Evolutionary conservation across 2,329 filamentous ascomycete species (phyloP), one percentile per base, ranked within the genome.

Genomic region (Aspergillus luchuensis): DNA sequence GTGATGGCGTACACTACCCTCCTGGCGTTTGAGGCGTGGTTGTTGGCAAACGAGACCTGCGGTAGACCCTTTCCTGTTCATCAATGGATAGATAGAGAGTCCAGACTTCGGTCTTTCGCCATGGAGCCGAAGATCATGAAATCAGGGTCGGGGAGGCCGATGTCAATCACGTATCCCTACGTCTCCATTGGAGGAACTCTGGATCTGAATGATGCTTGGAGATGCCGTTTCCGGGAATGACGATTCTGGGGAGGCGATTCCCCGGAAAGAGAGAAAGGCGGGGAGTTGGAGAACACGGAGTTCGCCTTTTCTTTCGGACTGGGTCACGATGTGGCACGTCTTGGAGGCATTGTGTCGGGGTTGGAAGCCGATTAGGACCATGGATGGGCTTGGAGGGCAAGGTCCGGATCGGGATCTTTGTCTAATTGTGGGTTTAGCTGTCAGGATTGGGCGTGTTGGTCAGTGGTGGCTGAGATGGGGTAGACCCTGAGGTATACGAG

Each of bases 81-180:
- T 1, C 33, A 36, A 36, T 13, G 33, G 4, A 36, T 36, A 25
- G 23, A 1, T 15, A 13, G 33, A 33, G 30, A 36, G 41, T 28
- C 52, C 48, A 62, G 45, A 60, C 13, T 41, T 57, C 38, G 4
- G 47, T 30, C 5, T 57, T 15, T 4, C 11, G 60, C 47, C 5
- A 60, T 15, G 2, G 57, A 41, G 33, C 59, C 52, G 15, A 41
- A 58, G 19, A 11, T 13, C 47, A 43, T 2, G 58, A 57, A 2
- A 65, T 62, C 4, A 61, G 59, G 13, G 66, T 36, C 38, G 8
- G 65, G 66, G 2, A 63, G 61, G 10, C 58, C 66, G 6, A 54
- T 36, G 49, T 67, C 63, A 39, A 66, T 56, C 11, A 68, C 33
- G 39, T 65, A 66, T 17, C 39, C 55, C n/a, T 19, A 63, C 53